Base-by-base conservation (phyloP, 1,139 yeast species). In the Yamadazyma siamensis region DNA sequence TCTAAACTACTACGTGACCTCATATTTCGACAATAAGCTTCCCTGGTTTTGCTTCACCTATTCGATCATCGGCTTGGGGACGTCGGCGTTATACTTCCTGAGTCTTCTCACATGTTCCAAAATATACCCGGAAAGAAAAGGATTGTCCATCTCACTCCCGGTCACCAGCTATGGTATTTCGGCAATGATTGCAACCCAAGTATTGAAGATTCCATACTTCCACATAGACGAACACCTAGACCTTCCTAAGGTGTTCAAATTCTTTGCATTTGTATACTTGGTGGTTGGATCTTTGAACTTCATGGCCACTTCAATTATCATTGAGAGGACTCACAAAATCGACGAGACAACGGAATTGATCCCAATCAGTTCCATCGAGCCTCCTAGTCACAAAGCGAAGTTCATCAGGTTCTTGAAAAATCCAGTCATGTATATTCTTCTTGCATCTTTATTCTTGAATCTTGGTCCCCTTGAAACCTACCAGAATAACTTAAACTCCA, bases 381-480 rank as follows among this genome's bases (percentile, higher is more conserved):
- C 70, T 1, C 53, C 60, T 3, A 41, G 29, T 26, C 86, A 78
- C 46, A 62, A 61, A 29, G 58, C 58, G 27, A 64, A 77, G 36
- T 76, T 71, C 48, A 41, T 50, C 11, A 49, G 45, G 6, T 85
- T 89, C 44, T 52, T 85, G 27, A 56, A 54, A 15, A 91, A 84
- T 48, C 70, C 71, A 21, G 70, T 83, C 3, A 78, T 88, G 27
- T 81, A 87, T 71, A 41, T 80, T 3, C 58, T 87, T 15, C 65
- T 84, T 22, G 41, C 70, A 3, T 74, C 89, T 6, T 71, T 88
- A 37, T 66, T 88, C 18, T 59, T 86, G 22, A 71, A 81, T 21
- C 63, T 87, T 15, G 98, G 97, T 0, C 95, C 96, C 1, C 61
- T 87, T 40, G 98, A 91, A 50, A 79, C 88, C 65, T 88, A 78